Percentiles rank a stretch among this genome's conserved stretches.
These are phyloP conservation scores for Lepiota brunneoincarnata DNA, from an alignment of 768 basidiomycete species.

Conservation along the genomic window DNA sequence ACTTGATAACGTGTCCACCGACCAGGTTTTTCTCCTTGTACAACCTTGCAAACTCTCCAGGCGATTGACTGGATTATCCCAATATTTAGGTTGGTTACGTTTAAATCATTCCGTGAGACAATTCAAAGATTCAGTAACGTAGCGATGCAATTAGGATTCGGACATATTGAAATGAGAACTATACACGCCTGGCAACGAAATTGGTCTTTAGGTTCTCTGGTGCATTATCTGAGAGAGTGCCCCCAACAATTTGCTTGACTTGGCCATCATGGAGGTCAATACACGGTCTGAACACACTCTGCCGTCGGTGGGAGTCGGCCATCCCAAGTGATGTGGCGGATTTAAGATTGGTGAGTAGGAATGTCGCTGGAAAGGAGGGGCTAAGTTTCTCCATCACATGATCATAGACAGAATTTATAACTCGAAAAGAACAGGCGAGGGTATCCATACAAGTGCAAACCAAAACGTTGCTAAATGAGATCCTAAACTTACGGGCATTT, in stretches of 20 bases:
- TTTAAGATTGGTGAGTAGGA: background rate
- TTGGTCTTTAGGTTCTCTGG: constrained; percentile 75
- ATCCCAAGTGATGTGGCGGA: background rate
- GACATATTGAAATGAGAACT: background rate
- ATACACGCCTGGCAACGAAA: constrained; percentile 80
- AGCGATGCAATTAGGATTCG: too few relatives aligned
- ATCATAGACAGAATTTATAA: background rate
- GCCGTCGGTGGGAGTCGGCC: background rate
- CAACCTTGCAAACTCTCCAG: constrained; percentile 76
- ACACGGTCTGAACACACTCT: constrained; percentile 82
- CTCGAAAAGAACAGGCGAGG: background rate
- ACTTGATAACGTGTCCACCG: constrained; percentile 96
- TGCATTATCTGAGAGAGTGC: constrained; percentile 74
- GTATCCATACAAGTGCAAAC: background rate
- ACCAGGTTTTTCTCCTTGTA: constrained; percentile 67
- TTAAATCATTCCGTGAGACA: too few relatives aligned
- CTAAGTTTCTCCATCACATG: constrained; percentile 6
- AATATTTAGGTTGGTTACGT: too few relatives aligned
- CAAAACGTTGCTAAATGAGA: too few relatives aligned
- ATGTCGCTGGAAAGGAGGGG: background rate
- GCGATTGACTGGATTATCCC: constrained; percentile 54
- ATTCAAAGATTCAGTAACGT: too few relatives aligned
- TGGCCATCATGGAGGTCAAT: constrained; percentile 95
- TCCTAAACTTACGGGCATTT: background rate
- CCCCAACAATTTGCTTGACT: constrained; percentile 98